Percentiles rank a stretch among this genome's conserved stretches.
These are phyloP conservation scores for Botryotinia convoluta DNA, from an alignment of 2,329 filamentous ascomycete genomes.

Conservation along the genomic window DNA sequence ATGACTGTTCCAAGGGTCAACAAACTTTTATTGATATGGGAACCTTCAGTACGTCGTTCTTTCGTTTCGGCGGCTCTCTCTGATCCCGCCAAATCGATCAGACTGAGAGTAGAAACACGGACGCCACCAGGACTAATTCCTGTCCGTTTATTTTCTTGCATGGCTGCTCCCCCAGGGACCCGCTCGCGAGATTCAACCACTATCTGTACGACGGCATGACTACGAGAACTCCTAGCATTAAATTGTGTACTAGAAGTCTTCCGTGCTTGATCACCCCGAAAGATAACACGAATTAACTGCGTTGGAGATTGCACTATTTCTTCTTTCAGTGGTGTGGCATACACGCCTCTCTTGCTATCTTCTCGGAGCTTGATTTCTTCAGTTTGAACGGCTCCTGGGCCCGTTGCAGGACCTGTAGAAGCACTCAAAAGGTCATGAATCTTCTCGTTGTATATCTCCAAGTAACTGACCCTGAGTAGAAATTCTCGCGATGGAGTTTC, in stretches of 20 bases:
- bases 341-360: constrained; percentile 93
- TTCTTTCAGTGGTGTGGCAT: constrained; percentile 93
- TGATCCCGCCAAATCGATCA: constrained; percentile 95
- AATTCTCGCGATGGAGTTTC: constrained; percentile 96
- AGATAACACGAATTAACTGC: constrained; percentile 90
- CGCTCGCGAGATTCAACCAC: constrained; percentile 96
- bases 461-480: constrained; percentile 89
- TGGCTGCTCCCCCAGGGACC: constrained; percentile 51
- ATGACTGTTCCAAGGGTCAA: constrained; percentile 95
- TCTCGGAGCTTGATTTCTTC: constrained; percentile 98
- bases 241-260: constrained; percentile 94
- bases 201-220: constrained; percentile 97
- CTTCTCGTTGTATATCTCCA: constrained; percentile 98
- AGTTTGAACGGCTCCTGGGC: constrained; percentile 55
- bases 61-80: constrained; percentile 95
- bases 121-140: constrained; percentile 81
- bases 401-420: constrained; percentile 55
- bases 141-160: constrained; percentile 62
- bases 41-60: constrained; percentile 88
- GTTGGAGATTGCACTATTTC: constrained; percentile 98
- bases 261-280: constrained; percentile 85
- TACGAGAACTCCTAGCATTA: constrained; percentile 93
- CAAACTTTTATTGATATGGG: constrained; percentile 97
- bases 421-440: constrained; percentile 91
- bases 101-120: constrained; percentile 86